Conservation (phyloP, 106 monocot genomes). For the Ottelia alismoides region DNA sequence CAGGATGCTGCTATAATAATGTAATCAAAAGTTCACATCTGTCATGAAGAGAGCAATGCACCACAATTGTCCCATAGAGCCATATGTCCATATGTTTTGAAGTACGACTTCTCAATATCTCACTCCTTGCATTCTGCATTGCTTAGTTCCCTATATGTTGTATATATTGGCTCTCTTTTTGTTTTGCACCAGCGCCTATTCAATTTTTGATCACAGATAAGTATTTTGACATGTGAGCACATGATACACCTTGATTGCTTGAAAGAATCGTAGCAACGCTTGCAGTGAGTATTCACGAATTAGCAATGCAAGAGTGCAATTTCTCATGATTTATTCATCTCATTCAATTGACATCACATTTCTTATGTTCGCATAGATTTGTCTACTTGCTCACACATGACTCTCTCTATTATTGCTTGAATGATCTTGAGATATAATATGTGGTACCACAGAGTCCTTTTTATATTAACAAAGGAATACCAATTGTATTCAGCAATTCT, state of each 20-base stretch:
- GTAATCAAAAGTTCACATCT: conserved; percentile 33
- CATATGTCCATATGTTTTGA: conserved; percentile 93
- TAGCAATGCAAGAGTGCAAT: too few relatives aligned
- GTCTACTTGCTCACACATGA: too few relatives aligned
- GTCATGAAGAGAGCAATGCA: conserved; percentile 86
- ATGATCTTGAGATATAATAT: too few relatives aligned
- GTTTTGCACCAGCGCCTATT: conserved; percentile 52
- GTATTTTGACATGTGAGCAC: conserved; percentile 61
- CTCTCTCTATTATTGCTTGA: too few relatives aligned
- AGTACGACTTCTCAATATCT: conserved; percentile 22
- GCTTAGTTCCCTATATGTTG: not conserved
- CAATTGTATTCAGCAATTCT: too few relatives aligned
- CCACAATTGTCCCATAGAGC: conserved; percentile 73
- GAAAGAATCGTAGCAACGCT: conserved; percentile 56
- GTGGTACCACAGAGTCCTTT: too few relatives aligned
- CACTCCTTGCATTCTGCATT: too few relatives aligned
- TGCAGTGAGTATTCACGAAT: conserved; percentile 55
- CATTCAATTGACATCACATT: too few relatives aligned
- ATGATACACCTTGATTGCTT: conserved; percentile 64
- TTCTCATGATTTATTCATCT: too few relatives aligned
- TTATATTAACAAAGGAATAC: too few relatives aligned
- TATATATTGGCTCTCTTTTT: not conserved
- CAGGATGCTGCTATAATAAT: conserved; percentile 77
- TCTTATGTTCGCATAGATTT: too few relatives aligned
- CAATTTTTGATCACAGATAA: conserved; percentile 50